Percentiles rank a stretch among this genome's conserved stretches.
Evolutionary conservation across 139 green algal genomes (phyloP).

Genomic region (Chlorella sp.): DNA sequence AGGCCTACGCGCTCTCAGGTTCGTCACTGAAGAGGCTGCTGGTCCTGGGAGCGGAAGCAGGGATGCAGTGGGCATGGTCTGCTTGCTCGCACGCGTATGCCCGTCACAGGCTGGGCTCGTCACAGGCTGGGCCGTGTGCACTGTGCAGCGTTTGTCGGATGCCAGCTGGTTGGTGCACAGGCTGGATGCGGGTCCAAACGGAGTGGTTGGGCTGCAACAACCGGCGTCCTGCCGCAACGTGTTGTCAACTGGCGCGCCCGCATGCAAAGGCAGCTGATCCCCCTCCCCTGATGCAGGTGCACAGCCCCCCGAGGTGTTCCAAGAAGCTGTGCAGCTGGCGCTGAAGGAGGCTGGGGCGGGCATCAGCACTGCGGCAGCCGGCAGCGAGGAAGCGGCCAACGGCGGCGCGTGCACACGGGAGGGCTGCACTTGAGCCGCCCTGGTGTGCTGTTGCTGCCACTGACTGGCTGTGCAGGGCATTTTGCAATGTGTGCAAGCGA

Average conservation of each 20-base stretch:
- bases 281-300: no score
- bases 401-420: conserved; percentile 12
- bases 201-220: no score
- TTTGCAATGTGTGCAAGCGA: no score
- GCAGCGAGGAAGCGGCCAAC: neutral
- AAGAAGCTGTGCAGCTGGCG: conserved; percentile 8
- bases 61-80: neutral
- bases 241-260: no score
- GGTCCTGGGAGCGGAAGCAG: neutral
- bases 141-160: neutral
- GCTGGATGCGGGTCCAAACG: no score
- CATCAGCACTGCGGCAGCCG: neutral
- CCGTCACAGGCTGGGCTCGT: no score
- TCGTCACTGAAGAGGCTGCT: neutral
- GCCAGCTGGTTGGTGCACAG: neutral
- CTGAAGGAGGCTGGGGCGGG: conserved; percentile 7
- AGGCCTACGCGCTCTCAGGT: conserved; percentile 15
- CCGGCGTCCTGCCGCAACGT: no score
- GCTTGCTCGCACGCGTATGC: no score
- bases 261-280: neutral
- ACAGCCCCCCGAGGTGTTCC: conserved; percentile 18
- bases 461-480: no score
- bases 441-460: no score
- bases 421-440: neutral
- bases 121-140: no score